Base-by-base conservation (phyloP, 1,139 yeast species). In the Candida dubliniensis region DNA sequence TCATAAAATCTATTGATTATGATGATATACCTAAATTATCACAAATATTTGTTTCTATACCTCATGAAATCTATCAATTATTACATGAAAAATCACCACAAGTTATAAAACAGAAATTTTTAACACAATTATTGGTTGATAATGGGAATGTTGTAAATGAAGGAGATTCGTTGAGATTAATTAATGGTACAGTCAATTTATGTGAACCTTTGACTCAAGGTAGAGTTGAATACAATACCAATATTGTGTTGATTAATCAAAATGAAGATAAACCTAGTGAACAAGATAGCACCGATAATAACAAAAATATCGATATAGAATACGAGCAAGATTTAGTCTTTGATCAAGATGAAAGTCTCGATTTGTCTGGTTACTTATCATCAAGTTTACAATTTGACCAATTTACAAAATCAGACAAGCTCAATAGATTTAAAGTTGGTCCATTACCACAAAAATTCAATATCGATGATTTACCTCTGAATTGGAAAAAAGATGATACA, bases 131-230 rank as follows among this genome's bases (percentile, higher is more conserved):
- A 47, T 60, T 60, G 41, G 55, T 15, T 7, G 58, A 50, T 46
- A 58, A 52, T n/a, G 75, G 71, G 10, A 55, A 64, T 8, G 66
- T 74, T 12, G 66, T 73, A 2, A 55, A 63, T 34, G 60, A 62
- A 26, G 66, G 66, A 30, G 74, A 70, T 45, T 43, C 56, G 3
- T 58, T 79, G 2, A 57, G 74, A 48, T 57, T 60, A n/a, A 58
- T 79, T 26, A 73, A 77, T 52, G 86, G 84, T 2, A 56, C 55
- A 8, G 75, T 87, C 4, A 60, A 77, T 7, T 73, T 83, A 30
- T 79, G 90, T 58, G 95, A 86, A 52, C 95, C 96, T 0, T 73
- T 81, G 1, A 79, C 78, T 36, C 95, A 86, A 58, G 96, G 96
- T 1, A 53, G 60, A n/a, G 61, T 76, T 2, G 61, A 61, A 33